Evolutionary conservation across 495 filamentous ascomycete species (phyloP), one percentile per base, ranked within the genome.

Genomic region (Penicillium riverlandense): DNA sequence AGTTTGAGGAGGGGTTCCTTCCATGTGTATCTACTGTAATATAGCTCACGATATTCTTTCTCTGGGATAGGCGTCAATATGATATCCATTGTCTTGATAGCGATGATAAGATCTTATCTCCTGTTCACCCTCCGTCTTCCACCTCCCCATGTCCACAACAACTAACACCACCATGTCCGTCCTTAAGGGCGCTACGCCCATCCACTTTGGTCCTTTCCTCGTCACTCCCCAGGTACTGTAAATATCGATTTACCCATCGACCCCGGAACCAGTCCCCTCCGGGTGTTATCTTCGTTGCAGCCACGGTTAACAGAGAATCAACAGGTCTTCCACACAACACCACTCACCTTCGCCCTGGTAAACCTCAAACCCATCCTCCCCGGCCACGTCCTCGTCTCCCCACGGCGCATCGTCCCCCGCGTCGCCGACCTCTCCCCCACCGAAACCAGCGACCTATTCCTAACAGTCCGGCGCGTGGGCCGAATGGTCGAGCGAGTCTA

Each of bases 301-400:
- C 22, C 2, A 4, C 22, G 22, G 4, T 4, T 22, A 22, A 22
- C 22, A 22, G 4, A 22, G 22, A 6, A 22, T 22, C 22, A 14
- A 38, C 37, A 79, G 85, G 85, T 95, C 71, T 98, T 98, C 76
- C 76, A 92, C 67, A 69, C 65, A 50, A 95, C 90, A 9, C 71
- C 83, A 10, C 74, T 82, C 54, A 82, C 82, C 59, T 92, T 86
- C 72, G 85, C 85, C 46, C 77, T 96, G 40, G 89, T 96, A 15
- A 96, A 96, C 72, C 78, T 96, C 55, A 96, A 95, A 64, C 92
- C 92, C 10, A 78, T 98, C 12, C 78, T 97, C 1, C 90, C 92
- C 0, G 92, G 92, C 37, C 92, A 98, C 67, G 84, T 97, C 43
- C 85, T 98, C 22, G 76, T 97, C 44, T 75, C 65, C 32, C 71